Percentiles rank a stretch among this genome's conserved stretches.
Evolutionary conservation across 345 rosid species (phyloP).

Genomic region (Citrus australasica): DNA sequence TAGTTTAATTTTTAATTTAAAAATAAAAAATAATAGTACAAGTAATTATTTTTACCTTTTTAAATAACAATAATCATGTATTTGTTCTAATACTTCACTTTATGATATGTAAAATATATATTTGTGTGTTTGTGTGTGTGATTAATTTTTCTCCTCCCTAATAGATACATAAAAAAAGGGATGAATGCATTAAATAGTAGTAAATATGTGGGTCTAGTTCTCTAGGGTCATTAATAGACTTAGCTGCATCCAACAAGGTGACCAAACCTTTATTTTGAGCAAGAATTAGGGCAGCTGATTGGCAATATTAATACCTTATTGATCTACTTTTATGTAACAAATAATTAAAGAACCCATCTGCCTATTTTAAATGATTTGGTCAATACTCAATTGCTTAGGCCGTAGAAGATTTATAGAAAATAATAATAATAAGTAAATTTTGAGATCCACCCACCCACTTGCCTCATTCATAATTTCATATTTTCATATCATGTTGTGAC

Average conservation of each 20-base stretch:
- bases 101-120: no score
- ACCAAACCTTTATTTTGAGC: neutral
- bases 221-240: neutral
- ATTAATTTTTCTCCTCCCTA: no score
- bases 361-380: neutral
- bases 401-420: neutral
- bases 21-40: no score
- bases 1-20: no score
- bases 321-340: neutral
- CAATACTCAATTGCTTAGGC: neutral
- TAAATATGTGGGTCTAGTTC: neutral
- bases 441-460: neutral
- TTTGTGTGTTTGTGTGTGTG: no score
- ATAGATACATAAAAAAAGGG: no score
- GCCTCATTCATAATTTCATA: neutral
- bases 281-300: neutral
- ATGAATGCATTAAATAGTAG: neutral
- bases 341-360: neutral
- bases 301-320: neutral
- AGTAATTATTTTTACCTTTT: no score
- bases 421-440: neutral
- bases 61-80: no score
- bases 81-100: no score
- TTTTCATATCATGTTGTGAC: neutral
- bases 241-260: slow-evolving; percentile 4